phyloP scores from a whole-genome alignment of 148 eudicot genomes.

The Agrostemma githago region DNA sequence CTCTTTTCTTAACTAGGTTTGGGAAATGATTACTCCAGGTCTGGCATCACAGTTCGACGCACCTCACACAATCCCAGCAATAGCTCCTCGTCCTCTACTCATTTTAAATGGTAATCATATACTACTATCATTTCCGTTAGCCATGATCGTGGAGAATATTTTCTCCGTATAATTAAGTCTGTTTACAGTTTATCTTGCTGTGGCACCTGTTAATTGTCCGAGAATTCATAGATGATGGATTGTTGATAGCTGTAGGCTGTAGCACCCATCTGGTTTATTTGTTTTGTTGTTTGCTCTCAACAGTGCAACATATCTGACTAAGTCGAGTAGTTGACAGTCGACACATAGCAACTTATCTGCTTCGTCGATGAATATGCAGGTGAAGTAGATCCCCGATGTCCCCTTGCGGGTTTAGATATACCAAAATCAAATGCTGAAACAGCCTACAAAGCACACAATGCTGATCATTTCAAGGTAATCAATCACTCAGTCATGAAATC shows the following conservation, averaged over 20 bases:
- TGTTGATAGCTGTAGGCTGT: neutral
- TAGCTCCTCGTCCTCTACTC: constrained; percentile 85
- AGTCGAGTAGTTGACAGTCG: too few relatives aligned
- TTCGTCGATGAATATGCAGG: constrained; percentile 38
- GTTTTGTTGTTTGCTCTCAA: neutral
- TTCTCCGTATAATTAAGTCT: too few relatives aligned
- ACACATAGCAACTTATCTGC: neutral
- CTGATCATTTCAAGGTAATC: constrained; percentile 62
- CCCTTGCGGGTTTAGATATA: constrained; percentile 58
- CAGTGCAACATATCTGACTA: neutral
- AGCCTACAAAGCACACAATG: constrained; percentile 47
- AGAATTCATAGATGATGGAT: neutral
- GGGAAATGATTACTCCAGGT: constrained; percentile 95
- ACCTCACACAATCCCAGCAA: constrained; percentile 66
- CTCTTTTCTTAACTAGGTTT: constrained; percentile 48
- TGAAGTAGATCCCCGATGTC: constrained; percentile 79
- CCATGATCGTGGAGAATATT: too few relatives aligned
- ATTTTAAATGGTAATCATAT: constrained; percentile 63
- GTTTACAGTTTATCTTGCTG: neutral
- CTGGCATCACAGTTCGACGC: constrained; percentile 79
- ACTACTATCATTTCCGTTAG: constrained; percentile 3
- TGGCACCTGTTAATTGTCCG: neutral
- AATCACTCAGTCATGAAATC: constrained; percentile 8
- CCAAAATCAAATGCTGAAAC: constrained; percentile 40
- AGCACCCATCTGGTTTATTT: neutral